These are phyloP conservation scores for Castanea crenata DNA, from an alignment of 306 rosid genomes.

Conservation along the genomic window DNA sequence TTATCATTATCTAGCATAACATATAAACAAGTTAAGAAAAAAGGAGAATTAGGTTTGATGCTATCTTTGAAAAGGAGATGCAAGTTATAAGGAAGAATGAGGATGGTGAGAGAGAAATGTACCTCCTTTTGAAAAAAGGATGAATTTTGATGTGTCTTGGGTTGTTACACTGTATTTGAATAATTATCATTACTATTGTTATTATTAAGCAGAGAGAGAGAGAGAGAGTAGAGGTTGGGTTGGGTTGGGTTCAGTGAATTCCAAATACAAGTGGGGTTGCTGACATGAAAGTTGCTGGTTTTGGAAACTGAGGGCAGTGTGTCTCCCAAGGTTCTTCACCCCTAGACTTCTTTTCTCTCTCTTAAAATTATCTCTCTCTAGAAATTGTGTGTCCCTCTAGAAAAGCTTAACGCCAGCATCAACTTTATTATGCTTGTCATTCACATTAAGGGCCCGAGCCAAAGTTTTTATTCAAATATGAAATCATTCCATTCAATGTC, in stretches of 20 bases:
- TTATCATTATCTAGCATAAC: background rate
- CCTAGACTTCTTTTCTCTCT: constrained; percentile 21
- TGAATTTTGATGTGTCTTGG: constrained; percentile 18
- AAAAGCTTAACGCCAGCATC: background rate
- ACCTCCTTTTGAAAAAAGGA: background rate
- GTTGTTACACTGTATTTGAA: constrained; percentile 24
- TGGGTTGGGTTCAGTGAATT: constrained; percentile 47
- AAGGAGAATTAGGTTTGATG: background rate
- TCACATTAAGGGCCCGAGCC: background rate
- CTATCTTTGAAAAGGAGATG: background rate
- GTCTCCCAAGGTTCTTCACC: constrained; percentile 53
- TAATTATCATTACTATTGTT: background rate
- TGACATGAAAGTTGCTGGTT: constrained; percentile 37
- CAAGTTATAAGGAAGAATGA: background rate
- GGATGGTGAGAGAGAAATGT: background rate
- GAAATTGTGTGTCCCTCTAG: constrained; percentile 2
- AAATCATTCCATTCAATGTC: constrained; percentile 8
- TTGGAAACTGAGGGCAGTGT: constrained; percentile 33
- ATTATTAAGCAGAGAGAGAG: background rate
- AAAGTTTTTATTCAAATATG: constrained; percentile 2
- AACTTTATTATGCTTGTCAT: constrained; percentile 10
- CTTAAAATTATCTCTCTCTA: background rate
- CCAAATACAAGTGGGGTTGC: constrained; percentile 37
- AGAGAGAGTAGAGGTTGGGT: background rate
- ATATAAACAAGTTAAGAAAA: background rate